Conservation (phyloP, 176 grass and related monocot genomes). For the Cenchrus americanus region DNA sequence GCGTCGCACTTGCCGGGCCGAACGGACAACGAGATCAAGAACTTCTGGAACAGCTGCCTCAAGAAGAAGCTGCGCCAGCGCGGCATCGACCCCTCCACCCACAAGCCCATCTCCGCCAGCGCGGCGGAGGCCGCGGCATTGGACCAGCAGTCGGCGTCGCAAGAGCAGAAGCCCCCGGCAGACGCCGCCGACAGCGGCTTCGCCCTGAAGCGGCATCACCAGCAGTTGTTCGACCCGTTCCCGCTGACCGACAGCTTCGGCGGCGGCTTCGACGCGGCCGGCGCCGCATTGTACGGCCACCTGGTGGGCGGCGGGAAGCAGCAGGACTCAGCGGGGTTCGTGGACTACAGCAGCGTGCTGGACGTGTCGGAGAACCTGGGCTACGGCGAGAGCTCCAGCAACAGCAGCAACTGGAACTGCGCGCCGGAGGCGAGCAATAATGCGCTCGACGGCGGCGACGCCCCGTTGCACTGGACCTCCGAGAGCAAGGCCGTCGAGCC, state of each 20-base stretch:
- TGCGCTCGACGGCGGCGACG: slow-evolving; percentile 51
- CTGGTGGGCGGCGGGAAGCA: not conserved
- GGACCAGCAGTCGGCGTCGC: not conserved
- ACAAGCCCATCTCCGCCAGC: slow-evolving; percentile 53
- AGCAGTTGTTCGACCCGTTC: slow-evolving; percentile 74
- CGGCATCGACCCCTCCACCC: slow-evolving; percentile 77
- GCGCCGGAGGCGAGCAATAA: slow-evolving; percentile 41
- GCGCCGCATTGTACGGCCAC: slow-evolving; percentile 39
- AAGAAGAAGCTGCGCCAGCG: slow-evolving; percentile 90
- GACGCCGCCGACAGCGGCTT: not conserved
- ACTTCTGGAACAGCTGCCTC: slow-evolving; percentile 91
- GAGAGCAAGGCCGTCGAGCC: slow-evolving; percentile 37
- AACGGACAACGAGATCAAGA: slow-evolving; percentile 96
- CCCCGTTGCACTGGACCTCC: slow-evolving; percentile 66
- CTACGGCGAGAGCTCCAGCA: slow-evolving; percentile 79
- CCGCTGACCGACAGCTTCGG: slow-evolving; percentile 54
- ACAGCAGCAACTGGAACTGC: slow-evolving; percentile 83
- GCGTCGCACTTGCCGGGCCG: slow-evolving; percentile 80
- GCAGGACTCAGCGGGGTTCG: slow-evolving; percentile 45
- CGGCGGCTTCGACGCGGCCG: slow-evolving; percentile 41
- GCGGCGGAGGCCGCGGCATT: not conserved
- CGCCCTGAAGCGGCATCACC: slow-evolving; percentile 32
- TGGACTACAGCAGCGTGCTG: slow-evolving; percentile 70
- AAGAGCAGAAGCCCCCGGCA: slow-evolving; percentile 18
- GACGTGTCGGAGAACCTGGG: slow-evolving; percentile 82